Base-by-base conservation (phyloP, 2,329 filamentous ascomycete genomes). In the Drechslerella coelobrocha region DNA sequence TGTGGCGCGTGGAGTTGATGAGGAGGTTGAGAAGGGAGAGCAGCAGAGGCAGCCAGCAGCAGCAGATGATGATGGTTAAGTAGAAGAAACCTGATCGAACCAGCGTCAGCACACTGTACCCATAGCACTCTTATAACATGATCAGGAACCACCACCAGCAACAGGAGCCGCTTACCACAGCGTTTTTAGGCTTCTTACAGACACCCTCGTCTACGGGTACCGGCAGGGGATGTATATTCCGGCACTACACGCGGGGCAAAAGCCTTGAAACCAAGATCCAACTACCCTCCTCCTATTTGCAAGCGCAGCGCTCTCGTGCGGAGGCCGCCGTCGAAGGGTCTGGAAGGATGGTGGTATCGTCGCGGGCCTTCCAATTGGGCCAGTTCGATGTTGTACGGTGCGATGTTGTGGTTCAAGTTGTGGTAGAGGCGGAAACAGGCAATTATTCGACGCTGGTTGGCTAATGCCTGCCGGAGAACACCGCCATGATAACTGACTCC, bases 291-390 rank as follows among this genome's bases (percentile, higher is more conserved):
- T n/a, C n/a, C n/a, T n/a, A n/a, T n/a, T n/a, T n/a, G 47, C 48
- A 34, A 7, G 26, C 47, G 41, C 27, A 43, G 55, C 14, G n/a
- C 37, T 37, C 10, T 10, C 19, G 5, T 9, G 12, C n/a, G 2
- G 43, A 61, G 34, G 31, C 43, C 8, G 37, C 37, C 26, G 43
- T 52, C 56, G 51, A 56, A 63, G 41, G 41, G 19, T 27, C 60
- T 61, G 47, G 56, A 52, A 61, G 34, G 17, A 39, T 39, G 34
- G 34, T 4, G 12, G 34, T 39, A n/a, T 14, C 12, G 34, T 39
- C 34, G 12, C 34, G 34, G 34, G 34, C 12, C 34, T 14, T 14
- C 17, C 12, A 39, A 39, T 14, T 3, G 34, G 4, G 34, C 34
- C 12, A n/a, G n/a, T n/a, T n/a, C 4, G 5, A 14, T 10, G 12